Evolutionary conservation across 768 basidiomycete genomes (phyloP).

Genomic region (Nidula microcarpa): DNA sequence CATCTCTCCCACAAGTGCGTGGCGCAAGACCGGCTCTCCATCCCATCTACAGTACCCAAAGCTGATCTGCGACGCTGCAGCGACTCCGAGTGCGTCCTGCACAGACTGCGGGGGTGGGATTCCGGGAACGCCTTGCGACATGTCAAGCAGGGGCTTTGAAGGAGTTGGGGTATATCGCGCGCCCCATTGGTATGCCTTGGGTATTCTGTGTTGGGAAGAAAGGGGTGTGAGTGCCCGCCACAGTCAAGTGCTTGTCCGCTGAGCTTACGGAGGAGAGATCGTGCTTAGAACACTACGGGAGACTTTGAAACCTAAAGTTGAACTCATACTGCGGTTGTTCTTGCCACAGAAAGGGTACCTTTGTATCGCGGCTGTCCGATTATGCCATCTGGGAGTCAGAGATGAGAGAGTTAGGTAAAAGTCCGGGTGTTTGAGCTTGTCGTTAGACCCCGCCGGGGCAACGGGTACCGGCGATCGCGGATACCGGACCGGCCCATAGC

Average conservation of each 20-base stretch:
- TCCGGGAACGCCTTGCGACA: slow-evolving; percentile 77
- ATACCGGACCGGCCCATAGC: too few relatives aligned
- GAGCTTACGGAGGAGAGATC: slow-evolving; percentile 42
- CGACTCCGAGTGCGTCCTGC: slow-evolving; percentile 42
- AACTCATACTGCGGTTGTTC: background rate
- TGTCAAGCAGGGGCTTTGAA: slow-evolving; percentile 53
- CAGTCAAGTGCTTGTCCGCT: background rate
- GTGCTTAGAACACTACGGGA: slow-evolving; percentile 39
- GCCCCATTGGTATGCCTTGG: slow-evolving; percentile 57
- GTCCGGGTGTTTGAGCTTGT: too few relatives aligned
- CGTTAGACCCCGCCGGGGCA: too few relatives aligned
- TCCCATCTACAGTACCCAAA: slow-evolving; percentile 58
- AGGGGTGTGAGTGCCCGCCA: background rate
- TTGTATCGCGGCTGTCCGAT: too few relatives aligned
- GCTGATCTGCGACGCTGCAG: slow-evolving; percentile 36
- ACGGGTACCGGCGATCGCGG: too few relatives aligned
- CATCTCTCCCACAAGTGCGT: slow-evolving; percentile 60
- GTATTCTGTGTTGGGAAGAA: slow-evolving; percentile 35
- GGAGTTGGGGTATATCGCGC: slow-evolving; percentile 35
- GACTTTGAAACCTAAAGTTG: slow-evolving; percentile 25
- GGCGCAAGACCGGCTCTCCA: slow-evolving; percentile 52
- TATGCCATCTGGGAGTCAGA: too few relatives aligned
- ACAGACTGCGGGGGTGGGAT: slow-evolving; percentile 54
- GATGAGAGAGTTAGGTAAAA: too few relatives aligned
- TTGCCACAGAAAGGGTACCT: too few relatives aligned